Conservation (phyloP, 768 basidiomycete genomes). For the Nidularia pulvinata region DNA sequence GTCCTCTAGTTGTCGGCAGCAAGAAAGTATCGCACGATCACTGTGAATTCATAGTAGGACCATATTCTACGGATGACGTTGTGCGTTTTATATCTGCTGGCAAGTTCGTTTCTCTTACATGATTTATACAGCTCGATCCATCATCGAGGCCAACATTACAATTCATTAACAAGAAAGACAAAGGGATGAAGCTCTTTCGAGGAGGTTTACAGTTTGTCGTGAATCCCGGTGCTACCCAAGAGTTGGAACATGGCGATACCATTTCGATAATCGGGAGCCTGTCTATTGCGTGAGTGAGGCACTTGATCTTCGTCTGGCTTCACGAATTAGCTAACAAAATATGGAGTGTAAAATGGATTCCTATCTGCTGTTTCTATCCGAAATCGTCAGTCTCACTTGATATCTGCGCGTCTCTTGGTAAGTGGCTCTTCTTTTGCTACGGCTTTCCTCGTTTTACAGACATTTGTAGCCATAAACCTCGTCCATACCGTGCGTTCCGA, state of each 20-base stretch:
- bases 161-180: conserved; percentile 46
- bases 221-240: conserved; percentile 30
- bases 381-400: conserved; percentile 33
- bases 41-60: conserved; percentile 54
- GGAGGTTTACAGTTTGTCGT: conserved; percentile 26
- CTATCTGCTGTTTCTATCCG: conserved; percentile 44
- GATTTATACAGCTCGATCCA: conserved; percentile 43
- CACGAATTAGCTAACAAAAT: background rate
- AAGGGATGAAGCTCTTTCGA: conserved; percentile 40
- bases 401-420: conserved; percentile 56
- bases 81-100: conserved; percentile 36
- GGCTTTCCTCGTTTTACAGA: too few species aligned
- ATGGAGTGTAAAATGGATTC: conserved; percentile 48
- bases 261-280: conserved; percentile 43
- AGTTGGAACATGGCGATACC: conserved; percentile 55
- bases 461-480: conserved; percentile 51
- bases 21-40: conserved; percentile 69
- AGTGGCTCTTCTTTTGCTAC: conserved; percentile 7
- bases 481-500: conserved; percentile 39
- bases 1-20: conserved; percentile 48
- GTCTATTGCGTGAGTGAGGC: conserved; percentile 38
- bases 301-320: conserved; percentile 1
- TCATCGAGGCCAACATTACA: conserved; percentile 44
- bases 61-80: conserved; percentile 48
- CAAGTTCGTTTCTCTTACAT: background rate